Percentiles rank a stretch among this genome's conserved stretches.
phyloP scores from a whole-genome alignment of 2,329 filamentous ascomycete species.

The Pestalotiopsis sp. region DNA sequence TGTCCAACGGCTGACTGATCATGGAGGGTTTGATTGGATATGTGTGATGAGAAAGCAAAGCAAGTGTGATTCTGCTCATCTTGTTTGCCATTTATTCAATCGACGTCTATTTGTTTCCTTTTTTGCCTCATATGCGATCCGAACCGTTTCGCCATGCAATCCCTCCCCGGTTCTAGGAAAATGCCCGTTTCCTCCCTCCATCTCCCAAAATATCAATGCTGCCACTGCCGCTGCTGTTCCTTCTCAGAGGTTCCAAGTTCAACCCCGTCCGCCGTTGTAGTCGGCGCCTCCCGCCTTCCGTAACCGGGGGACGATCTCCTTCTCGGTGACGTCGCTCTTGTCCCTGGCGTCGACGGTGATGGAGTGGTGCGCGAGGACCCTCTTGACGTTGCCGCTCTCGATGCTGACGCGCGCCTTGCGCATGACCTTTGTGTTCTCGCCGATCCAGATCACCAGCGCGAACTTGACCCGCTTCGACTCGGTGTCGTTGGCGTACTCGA shows the following conservation, averaged over 20 bases:
- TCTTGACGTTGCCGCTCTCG: slow-evolving; percentile 68
- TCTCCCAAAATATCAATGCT: background rate
- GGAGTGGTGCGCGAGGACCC: slow-evolving; percentile 65
- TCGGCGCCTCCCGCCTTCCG: slow-evolving; percentile 71
- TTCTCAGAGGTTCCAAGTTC: slow-evolving; percentile 12
- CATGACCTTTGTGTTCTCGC: slow-evolving; percentile 67
- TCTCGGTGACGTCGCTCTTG: slow-evolving; percentile 61
- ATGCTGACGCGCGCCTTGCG: slow-evolving; percentile 70
- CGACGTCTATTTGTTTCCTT: background rate
- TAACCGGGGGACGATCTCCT: slow-evolving; percentile 62
- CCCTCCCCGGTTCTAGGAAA: background rate
- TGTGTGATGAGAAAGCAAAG: background rate
- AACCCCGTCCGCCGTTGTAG: slow-evolving; percentile 69
- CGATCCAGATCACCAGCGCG: slow-evolving; percentile 69
- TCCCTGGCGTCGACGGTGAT: slow-evolving; percentile 66
- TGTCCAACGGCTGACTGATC: background rate
- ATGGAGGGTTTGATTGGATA: background rate
- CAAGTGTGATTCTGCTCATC: background rate
- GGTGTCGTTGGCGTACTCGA: slow-evolving; percentile 73
- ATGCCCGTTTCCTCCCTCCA: background rate
- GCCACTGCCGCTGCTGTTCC: no score
- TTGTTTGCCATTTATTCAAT: background rate
- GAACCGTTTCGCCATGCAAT: background rate
- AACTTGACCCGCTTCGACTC: slow-evolving; percentile 73
- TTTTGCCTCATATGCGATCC: background rate